Base-by-base conservation (phyloP, 2,329 filamentous ascomycete genomes). In the Penicillium verrucosum region DNA sequence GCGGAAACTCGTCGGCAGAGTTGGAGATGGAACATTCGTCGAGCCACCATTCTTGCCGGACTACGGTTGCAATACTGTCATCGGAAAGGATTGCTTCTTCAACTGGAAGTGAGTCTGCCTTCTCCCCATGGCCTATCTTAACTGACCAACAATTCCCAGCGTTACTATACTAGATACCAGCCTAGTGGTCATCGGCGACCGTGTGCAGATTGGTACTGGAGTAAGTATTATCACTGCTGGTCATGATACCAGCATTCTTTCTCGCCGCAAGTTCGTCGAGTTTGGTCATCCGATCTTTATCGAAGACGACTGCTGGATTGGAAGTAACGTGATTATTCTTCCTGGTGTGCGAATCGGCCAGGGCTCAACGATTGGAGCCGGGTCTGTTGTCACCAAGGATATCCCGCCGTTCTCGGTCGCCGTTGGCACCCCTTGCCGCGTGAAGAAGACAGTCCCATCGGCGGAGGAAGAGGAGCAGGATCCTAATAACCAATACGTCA, bases 91-190 rank as follows among this genome's bases (percentile, higher is more conserved):
- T 21, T 69, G 65, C 42, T 73, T 70, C 54, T 57, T 72, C 21
- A 73, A 73, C 40, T 73, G 68, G 61, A 68, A 68, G 70, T 72
- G 9, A 49, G 63, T 60, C 10, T 16, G 2, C 2, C 8, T 21
- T 29, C 11, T 18, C 7, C 10, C 8, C 11, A 1, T 21, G 11
- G 8, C 10, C 5, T 0, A 38, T 23, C 7, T 1, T 5, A 8
- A 42, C 10, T 30, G 44, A 16, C 32, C 30, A 46, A 51, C 37
- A 8, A 14, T 14, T 21, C 11, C 21, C 66, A 89, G 88, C 63
- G 78, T 84, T 21, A 74, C 78, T 0, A 79, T 83, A 29, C 69
- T 84, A 10, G 82, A 85, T 60, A 82, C 78, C 29, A 77, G 75
- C 2, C 69, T 83, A 0, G 79, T 85, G 1, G 76, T 77, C 0